Conservation (phyloP, 176 grass and related monocot species). For the Coix lacrymajobi region DNA sequence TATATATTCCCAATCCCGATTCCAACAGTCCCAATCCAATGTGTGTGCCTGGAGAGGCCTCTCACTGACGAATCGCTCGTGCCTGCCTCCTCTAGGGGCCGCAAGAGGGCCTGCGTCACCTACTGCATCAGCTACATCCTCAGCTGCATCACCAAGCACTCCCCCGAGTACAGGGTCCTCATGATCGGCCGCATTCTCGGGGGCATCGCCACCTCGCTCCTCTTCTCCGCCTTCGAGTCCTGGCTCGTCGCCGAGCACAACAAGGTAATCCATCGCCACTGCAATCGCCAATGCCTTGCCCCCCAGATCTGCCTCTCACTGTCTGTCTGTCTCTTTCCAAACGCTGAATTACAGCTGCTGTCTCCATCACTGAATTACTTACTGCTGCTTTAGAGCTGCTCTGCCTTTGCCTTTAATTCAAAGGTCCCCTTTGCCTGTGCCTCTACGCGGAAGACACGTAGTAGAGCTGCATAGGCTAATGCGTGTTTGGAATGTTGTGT, state of each 20-base stretch:
- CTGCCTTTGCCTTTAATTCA: slow-evolving; percentile 42
- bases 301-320: slow-evolving; percentile 22
- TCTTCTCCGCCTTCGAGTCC: slow-evolving; percentile 97
- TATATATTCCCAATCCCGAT: background rate
- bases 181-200: slow-evolving; percentile 81
- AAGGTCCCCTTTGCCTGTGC: background rate
- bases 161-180: slow-evolving; percentile 74
- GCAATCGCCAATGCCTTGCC: background rate
- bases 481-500: background rate
- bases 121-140: slow-evolving; percentile 97
- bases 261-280: slow-evolving; percentile 38
- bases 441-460: background rate
- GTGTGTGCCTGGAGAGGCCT: background rate
- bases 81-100: slow-evolving; percentile 38
- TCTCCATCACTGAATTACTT: background rate
- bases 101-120: slow-evolving; percentile 87
- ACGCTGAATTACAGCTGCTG: background rate
- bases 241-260: slow-evolving; percentile 99
- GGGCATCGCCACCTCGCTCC: slow-evolving; percentile 77
- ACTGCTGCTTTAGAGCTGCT: slow-evolving; percentile 11
- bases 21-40: background rate
- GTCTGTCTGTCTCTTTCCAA: background rate
- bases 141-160: slow-evolving; percentile 98
- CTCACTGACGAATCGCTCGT: background rate
- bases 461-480: background rate